Percentiles rank a stretch among this genome's conserved stretches.
Conservation (phyloP, 202 grass and related monocot species). For the Saccharum hybrid region DNA sequence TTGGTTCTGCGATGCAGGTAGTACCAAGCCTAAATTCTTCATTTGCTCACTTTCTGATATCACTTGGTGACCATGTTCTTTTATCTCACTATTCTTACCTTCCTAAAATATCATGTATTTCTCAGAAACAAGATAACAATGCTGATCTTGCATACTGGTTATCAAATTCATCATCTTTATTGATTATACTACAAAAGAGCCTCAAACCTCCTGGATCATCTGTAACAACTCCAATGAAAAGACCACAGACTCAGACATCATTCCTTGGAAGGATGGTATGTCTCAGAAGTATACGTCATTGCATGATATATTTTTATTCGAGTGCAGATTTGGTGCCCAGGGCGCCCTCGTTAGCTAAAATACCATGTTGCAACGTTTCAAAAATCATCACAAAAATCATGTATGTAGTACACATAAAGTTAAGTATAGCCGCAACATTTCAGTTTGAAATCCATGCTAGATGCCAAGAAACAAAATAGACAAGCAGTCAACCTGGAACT, state of each 20-base stretch:
- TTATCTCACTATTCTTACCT: constrained; percentile 37
- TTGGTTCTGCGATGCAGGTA: constrained; percentile 85
- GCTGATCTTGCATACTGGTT: constrained; percentile 85
- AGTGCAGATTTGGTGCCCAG: background rate
- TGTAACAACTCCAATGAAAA: constrained; percentile 64
- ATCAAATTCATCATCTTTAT: constrained; percentile 81
- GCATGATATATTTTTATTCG: constrained; percentile 21
- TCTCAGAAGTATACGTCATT: background rate
- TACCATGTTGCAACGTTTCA: background rate
- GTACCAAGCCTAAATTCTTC: constrained; percentile 12
- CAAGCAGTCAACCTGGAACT: too few species aligned
- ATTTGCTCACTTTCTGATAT: constrained; percentile 11
- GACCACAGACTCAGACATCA: constrained; percentile 74
- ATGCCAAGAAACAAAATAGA: too few species aligned
- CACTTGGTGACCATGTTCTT: background rate
- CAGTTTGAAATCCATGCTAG: too few species aligned
- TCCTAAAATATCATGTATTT: constrained; percentile 41
- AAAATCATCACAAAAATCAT: too few species aligned
- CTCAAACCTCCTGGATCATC: constrained; percentile 67
- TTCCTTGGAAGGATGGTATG: constrained; percentile 97
- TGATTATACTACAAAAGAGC: constrained; percentile 89
- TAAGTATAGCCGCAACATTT: too few species aligned
- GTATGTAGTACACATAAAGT: too few species aligned
- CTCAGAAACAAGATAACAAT: constrained; percentile 80
- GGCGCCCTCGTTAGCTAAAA: background rate